Evolutionary conservation across 345 rosid genomes (phyloP).

Genomic region (Rhizophora apiculata): DNA sequence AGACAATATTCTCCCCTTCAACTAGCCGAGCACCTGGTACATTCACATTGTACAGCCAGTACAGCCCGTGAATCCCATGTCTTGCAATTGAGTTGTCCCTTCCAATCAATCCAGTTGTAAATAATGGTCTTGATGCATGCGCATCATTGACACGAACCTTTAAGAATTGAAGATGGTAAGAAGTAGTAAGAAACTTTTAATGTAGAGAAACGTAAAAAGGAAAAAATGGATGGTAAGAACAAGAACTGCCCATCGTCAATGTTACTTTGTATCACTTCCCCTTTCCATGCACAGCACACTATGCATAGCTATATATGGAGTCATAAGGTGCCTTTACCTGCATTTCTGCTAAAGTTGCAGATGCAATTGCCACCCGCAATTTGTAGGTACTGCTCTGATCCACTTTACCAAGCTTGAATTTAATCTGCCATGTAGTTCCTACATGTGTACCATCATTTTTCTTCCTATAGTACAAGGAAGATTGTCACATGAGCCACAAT

Average conservation of each 20-base stretch:
- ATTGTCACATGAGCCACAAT: neutral
- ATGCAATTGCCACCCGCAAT: conserved; percentile 25
- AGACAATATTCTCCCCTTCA: conserved; percentile 23
- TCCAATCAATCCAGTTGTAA: conserved; percentile 25
- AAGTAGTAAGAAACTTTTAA: neutral
- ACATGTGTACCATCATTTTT: conserved; percentile 32
- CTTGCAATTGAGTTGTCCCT: conserved; percentile 32
- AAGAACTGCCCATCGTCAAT: neutral
- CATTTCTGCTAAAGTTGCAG: conserved; percentile 28
- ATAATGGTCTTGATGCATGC: conserved; percentile 5
- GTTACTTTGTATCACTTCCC: neutral
- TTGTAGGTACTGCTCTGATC: conserved; percentile 11
- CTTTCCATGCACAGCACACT: neutral
- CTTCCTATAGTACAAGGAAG: conserved; percentile 28
- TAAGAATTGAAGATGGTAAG: neutral
- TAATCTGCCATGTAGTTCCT: conserved; percentile 37
- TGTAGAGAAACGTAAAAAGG: neutral
- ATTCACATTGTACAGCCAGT: conserved; percentile 20
- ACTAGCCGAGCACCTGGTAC: conserved; percentile 12
- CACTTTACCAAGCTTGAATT: conserved; percentile 21
- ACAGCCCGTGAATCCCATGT: conserved; percentile 31
- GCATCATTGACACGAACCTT: conserved; percentile 25
- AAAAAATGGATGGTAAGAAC: neutral
- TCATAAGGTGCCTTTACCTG: conserved; percentile 16
- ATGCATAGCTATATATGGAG: neutral